phyloP scores from a whole-genome alignment of 441 rosid genomes.

The Corymbia citriodora region DNA sequence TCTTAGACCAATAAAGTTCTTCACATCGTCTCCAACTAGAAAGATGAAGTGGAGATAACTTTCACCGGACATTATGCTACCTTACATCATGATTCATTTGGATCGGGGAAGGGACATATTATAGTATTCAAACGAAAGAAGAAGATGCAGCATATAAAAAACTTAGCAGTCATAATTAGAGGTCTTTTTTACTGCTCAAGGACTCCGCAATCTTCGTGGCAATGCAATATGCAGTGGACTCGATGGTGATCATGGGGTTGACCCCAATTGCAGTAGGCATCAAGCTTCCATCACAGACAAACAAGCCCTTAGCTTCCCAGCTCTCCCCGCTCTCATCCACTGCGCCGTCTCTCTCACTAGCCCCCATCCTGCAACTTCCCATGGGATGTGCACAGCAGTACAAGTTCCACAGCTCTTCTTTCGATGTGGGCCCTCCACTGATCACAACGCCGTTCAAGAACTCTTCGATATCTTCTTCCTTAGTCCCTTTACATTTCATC shows the following conservation, averaged over 20 bases:
- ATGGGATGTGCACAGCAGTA: slow-evolving; percentile 88
- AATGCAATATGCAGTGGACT: slow-evolving; percentile 76
- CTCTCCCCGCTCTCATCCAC: slow-evolving; percentile 77
- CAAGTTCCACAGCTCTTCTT: slow-evolving; percentile 40
- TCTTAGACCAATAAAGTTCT: background rate
- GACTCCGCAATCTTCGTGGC: slow-evolving; percentile 49
- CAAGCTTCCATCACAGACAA: slow-evolving; percentile 78
- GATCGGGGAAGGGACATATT: background rate
- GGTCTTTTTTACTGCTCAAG: background rate
- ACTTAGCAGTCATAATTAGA: background rate
- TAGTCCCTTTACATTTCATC: slow-evolving; percentile 47
- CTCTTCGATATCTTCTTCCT: slow-evolving; percentile 40
- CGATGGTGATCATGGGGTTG: slow-evolving; percentile 93
- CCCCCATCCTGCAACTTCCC: slow-evolving; percentile 94
- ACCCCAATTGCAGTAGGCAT: slow-evolving; percentile 86
- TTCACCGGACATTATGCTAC: background rate
- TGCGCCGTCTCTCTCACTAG: slow-evolving; percentile 53
- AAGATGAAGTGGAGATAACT: background rate
- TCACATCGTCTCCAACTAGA: background rate
- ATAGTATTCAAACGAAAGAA: background rate
- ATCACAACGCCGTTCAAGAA: slow-evolving; percentile 44
- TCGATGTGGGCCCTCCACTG: slow-evolving; percentile 33
- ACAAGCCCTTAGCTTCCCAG: slow-evolving; percentile 91
- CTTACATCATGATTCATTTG: background rate
- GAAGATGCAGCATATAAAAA: background rate